A percentile compares a stretch with the other conserved stretches of the same genome.
phyloP scores from a whole-genome alignment of 768 basidiomycete genomes.

The Holtermannia corniformis region DNA sequence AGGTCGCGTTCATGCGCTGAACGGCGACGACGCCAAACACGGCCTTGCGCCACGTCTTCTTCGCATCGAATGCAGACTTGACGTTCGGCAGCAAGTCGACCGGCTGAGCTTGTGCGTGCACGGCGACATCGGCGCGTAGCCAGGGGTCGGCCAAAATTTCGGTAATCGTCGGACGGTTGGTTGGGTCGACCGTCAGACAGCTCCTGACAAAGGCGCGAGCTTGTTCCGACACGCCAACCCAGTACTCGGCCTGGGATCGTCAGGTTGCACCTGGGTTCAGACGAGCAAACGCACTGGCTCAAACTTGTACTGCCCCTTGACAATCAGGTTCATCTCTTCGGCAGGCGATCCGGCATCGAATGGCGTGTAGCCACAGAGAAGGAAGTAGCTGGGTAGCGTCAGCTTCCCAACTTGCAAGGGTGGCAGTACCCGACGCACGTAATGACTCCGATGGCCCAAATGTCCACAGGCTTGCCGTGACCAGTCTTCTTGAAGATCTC shows the following conservation, averaged over 20 bases:
- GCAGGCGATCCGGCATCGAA: conserved; percentile 76
- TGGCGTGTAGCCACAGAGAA: conserved; percentile 81
- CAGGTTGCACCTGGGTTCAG: neutral
- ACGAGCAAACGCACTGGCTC: conserved; percentile 49
- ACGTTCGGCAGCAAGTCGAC: conserved; percentile 79
- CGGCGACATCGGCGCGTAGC: conserved; percentile 53
- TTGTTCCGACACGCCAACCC: conserved; percentile 39
- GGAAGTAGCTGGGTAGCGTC: conserved; percentile 56
- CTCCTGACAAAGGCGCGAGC: conserved; percentile 71
- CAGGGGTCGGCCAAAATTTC: conserved; percentile 67
- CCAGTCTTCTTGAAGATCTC: conserved; percentile 95
- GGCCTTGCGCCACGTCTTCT: conserved; percentile 78
- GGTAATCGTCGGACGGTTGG: conserved; percentile 64
- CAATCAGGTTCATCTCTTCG: conserved; percentile 91
- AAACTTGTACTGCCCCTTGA: conserved; percentile 85
- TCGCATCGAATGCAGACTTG: conserved; percentile 81
- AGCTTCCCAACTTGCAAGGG: conserved; percentile 3
- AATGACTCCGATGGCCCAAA: conserved; percentile 98
- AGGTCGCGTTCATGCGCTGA: conserved; percentile 50
- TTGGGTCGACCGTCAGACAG: conserved; percentile 80
- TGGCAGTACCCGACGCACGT: conserved; percentile 43
- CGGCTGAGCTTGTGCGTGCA: conserved; percentile 48
- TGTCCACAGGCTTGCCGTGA: conserved; percentile 86
- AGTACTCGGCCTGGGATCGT: conserved; percentile 42
- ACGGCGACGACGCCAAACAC: conserved; percentile 78